These are phyloP conservation scores for Gomphus bonarii DNA, from an alignment of 1,284 basidiomycete species.

Conservation along the genomic window DNA sequence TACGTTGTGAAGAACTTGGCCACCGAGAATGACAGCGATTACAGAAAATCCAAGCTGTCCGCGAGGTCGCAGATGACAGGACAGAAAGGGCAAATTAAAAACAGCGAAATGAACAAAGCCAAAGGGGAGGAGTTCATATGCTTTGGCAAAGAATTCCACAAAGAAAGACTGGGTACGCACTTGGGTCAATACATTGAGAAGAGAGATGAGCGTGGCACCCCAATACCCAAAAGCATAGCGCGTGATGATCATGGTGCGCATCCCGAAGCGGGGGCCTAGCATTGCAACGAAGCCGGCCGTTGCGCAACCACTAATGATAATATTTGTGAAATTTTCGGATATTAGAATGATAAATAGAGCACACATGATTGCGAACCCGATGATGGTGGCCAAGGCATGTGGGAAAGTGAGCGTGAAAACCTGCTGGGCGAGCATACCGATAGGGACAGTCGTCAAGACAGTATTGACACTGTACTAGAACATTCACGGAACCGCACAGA, in stretches of 20 bases:
- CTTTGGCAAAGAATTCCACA: conserved; percentile 15
- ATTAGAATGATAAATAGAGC: background rate
- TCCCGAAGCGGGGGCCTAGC: conserved; percentile 48
- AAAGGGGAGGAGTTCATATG: conserved; percentile 18
- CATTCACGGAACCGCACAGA: background rate
- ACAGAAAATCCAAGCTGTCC: conserved; percentile 8
- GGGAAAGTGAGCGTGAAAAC: conserved; percentile 41
- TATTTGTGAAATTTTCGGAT: background rate
- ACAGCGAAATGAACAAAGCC: background rate
- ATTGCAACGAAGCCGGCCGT: conserved; percentile 42
- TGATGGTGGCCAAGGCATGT: conserved; percentile 3
- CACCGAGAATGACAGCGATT: conserved; percentile 7
- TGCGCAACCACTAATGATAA: conserved; percentile 13
- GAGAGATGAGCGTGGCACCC: conserved; percentile 43
- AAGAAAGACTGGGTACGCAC: conserved; percentile 19
- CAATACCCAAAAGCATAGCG: conserved; percentile 48
- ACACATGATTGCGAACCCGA: conserved; percentile 7
- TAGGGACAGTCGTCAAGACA: conserved; percentile 44
- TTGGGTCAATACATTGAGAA: conserved; percentile 50
- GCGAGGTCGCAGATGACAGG: background rate
- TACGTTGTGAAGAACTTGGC: conserved; percentile 6
- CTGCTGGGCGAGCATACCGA: conserved; percentile 44
- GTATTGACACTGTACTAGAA: conserved; percentile 10
- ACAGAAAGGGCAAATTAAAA: background rate
- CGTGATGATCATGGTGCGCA: conserved; percentile 50